Evolutionary conservation across 495 filamentous ascomycete species (phyloP).

Genomic region (Ramalina intermedia): DNA sequence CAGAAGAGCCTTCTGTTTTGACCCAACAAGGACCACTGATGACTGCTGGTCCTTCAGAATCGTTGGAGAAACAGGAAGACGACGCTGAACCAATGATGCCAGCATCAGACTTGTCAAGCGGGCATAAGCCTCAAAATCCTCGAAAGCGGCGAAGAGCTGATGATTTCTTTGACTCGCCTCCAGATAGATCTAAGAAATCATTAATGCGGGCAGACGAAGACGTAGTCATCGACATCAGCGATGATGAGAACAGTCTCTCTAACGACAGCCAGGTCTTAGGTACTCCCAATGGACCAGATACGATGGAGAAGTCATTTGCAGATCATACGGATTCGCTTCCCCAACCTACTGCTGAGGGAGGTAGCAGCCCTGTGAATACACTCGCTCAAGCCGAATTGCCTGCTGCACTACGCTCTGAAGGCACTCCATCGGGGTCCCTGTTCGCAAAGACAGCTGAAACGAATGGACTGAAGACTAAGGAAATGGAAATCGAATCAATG

Average conservation of each 20-base stretch:
- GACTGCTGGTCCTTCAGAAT: too few relatives aligned
- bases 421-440: slow-evolving; percentile 22
- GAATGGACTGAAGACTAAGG: slow-evolving; percentile 48
- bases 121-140: slow-evolving; percentile 2
- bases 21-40: too few relatives aligned
- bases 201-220: slow-evolving; percentile 33
- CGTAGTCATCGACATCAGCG: slow-evolving; percentile 64
- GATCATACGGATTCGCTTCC: neutral
- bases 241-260: slow-evolving; percentile 38
- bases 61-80: too few relatives aligned
- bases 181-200: slow-evolving; percentile 43
- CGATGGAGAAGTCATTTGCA: too few relatives aligned
- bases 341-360: neutral
- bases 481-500: slow-evolving; percentile 59
- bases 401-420: slow-evolving; percentile 17
- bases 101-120: neutral
- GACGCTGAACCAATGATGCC: neutral
- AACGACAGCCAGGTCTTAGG: slow-evolving; percentile 26
- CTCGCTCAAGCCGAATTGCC: neutral
- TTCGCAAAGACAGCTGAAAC: slow-evolving; percentile 22
- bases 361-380: neutral
- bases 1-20: too few relatives aligned
- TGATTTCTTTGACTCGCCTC: slow-evolving; percentile 50
- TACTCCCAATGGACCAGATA: slow-evolving; percentile 3
- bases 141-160: slow-evolving; percentile 75